Base-by-base conservation (phyloP, 257 asterid species). In the Solanum phureja region DNA sequence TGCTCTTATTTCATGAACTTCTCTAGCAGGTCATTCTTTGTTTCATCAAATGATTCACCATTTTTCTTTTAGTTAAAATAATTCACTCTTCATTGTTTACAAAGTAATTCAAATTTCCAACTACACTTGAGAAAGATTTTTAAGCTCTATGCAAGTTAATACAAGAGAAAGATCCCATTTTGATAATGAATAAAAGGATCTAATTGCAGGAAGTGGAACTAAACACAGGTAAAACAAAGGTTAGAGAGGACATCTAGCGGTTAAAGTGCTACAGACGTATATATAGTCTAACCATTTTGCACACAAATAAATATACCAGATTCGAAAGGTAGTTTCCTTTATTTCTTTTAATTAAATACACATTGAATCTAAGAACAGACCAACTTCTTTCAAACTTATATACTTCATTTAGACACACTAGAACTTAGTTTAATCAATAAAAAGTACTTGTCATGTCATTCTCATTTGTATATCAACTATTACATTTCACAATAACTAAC, bases 391-490 rank as follows among this genome's bases (percentile, higher is more conserved):
- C 37, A 82, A 81, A 82, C 68, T 82, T 29, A 82, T 49, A 81
- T 31, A 82, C 42, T 82, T 82, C 27, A 46, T 49, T 29, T 29
- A 40, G 90, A 88, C 18, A 72, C 69, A 27, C 16, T 87, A n/a
- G 83, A 89, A 90, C 90, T 56, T 86, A 87, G 88, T 89, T 83
- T 88, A 89, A 46, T 81, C 42, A 46, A 16, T 79, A 27, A 81
- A 46, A 82, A 29, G 85, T 82, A 49, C 85, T 87, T 88, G 56
- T 89, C 89, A 29, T 88, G 56, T 40, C 87, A 89, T 71, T 85
- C 89, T 87, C 74, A 82, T 88, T 86, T 89, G 88, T 89, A 87
- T 92, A 93, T 88, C 76, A 88, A 87, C 89, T 72, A 86, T 62
- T 87, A 89, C 90, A 91, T 86, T 84, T 84, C 89, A 88, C 89